Base-by-base conservation (phyloP, 2,329 filamentous ascomycete species). In the Colletotrichum echinochloae region DNA sequence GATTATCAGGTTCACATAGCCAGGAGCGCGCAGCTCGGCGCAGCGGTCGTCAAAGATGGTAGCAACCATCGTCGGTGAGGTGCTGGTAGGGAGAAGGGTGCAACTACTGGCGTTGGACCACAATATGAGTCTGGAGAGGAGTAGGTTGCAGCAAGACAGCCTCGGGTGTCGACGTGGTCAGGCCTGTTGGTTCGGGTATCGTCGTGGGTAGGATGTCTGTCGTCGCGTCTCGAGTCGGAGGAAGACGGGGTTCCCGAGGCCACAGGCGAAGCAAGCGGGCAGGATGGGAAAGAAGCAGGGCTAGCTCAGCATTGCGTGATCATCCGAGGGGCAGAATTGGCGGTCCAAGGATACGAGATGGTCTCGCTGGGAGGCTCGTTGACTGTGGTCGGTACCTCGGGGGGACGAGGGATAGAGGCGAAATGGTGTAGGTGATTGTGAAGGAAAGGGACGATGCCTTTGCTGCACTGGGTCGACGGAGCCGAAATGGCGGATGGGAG, bases 1-100 rank as follows among this genome's bases (percentile, higher is more conserved):
- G 54, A 89, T 79, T 71, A 85, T 83, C 73, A 89, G 82, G 76
- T 88, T 88, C 67, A 87, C 80, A 75, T 87, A 85, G 66, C 85
- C 85, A 20, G 87, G 85, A 72, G 85, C 79, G 71, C 85, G 84
- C 70, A 89, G 84, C 72, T 81, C 81, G 73, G 87, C 85, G 78
- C 87, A 89, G 69, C 81, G 81, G 70, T 81, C 79, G 35, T 73
- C 68, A n/a, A 70, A 70, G 28, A 70, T 18, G 5, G 68, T 70
- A 28, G 65, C 44, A 39, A 70, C 57, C 68, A 70, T 70, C 3
- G 26, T 62, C 39, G 30, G 35, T 28, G 20, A 33, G 59, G 41
- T 49, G 12, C 8, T 35, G 41, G 57, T 26, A 12, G 7, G 8
- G 12, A 28, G 44, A 16, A 39, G 37, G n/a, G 23, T 37, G 28